Evolutionary conservation across 129 eudicot genomes (phyloP).

Genomic region (Mikania micrantha): DNA sequence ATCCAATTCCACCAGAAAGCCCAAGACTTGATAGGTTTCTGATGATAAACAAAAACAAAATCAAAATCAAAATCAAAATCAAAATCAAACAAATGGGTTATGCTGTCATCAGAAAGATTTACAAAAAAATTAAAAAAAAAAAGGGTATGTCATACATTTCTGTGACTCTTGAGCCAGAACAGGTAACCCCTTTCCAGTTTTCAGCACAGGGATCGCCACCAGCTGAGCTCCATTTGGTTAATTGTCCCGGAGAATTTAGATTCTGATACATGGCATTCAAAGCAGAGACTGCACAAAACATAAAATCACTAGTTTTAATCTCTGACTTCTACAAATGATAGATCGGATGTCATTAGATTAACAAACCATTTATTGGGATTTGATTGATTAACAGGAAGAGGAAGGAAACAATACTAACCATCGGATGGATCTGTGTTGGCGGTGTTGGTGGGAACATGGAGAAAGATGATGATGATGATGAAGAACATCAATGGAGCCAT

Average conservation of each 20-base stretch:
- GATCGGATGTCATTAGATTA: no score
- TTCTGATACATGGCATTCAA: slow-evolving; percentile 47
- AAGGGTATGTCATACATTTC: slow-evolving; percentile 28
- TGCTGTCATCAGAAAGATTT: no score
- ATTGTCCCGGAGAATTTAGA: slow-evolving; percentile 40
- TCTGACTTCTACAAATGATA: no score
- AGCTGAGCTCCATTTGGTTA: slow-evolving; percentile 45
- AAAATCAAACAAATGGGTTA: no score
- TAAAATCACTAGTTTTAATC: no score
- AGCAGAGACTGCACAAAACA: slow-evolving; percentile 39
- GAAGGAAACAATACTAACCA: slow-evolving; percentile 34
- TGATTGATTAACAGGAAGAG: no score
- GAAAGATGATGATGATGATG: background rate
- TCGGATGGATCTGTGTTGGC: slow-evolving; percentile 81
- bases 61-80: no score
- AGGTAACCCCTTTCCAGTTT: slow-evolving; percentile 49
- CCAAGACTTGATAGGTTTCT: slow-evolving; percentile 44
- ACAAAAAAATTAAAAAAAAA: background rate
- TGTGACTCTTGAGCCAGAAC: slow-evolving; percentile 53
- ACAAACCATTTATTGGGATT: no score
- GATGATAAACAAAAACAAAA: slow-evolving; percentile 14
- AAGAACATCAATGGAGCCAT: background rate
- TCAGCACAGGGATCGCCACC: slow-evolving; percentile 71
- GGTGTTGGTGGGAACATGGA: slow-evolving; percentile 25
- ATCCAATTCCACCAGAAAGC: slow-evolving; percentile 51